These are phyloP conservation scores for Candida golubevii DNA, from an alignment of 805 yeast genomes.

Conservation along the genomic window DNA sequence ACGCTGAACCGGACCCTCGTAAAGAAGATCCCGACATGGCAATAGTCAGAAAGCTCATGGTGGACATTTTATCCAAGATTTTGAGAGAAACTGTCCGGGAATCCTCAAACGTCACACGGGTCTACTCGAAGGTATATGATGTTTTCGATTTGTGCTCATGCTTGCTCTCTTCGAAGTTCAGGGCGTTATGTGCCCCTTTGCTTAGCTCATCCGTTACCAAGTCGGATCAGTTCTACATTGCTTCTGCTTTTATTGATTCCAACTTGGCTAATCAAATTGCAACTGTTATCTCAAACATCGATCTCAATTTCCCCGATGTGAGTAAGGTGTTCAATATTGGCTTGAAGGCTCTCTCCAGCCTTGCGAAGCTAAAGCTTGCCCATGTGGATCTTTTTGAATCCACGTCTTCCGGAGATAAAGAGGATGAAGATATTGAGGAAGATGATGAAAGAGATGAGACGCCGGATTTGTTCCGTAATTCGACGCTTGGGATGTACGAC, in stretches of 20 bases:
- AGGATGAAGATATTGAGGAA: constrained; percentile 41
- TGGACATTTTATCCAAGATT: constrained; percentile 62
- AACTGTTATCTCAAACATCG: constrained; percentile 57
- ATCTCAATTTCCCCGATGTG: constrained; percentile 68
- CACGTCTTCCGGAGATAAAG: constrained; percentile 47
- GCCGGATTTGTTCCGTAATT: constrained; percentile 79
- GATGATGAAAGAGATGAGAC: constrained; percentile 66
- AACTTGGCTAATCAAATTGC: constrained; percentile 57
- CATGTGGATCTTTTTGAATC: constrained; percentile 56
- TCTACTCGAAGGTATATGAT: constrained; percentile 54
- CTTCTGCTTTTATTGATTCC: constrained; percentile 65
- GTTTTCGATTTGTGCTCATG: constrained; percentile 47
- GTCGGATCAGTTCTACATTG: constrained; percentile 59
- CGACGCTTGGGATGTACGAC: constrained; percentile 93
- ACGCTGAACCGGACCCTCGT: constrained; percentile 42
- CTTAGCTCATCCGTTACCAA: constrained; percentile 46
- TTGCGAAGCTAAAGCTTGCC: constrained; percentile 54
- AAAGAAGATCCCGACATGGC: constrained; percentile 64
- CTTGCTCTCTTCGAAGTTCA: constrained; percentile 39
- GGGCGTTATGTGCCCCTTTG: constrained; percentile 40
- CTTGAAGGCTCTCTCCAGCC: constrained; percentile 52
- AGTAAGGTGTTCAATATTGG: constrained; percentile 55
- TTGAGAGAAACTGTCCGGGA: constrained; percentile 48
- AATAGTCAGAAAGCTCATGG: constrained; percentile 67
- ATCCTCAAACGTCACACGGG: constrained; percentile 30